phyloP scores from a whole-genome alignment of 164 flowering plant species.

The Chimonanthus salicifolius region DNA sequence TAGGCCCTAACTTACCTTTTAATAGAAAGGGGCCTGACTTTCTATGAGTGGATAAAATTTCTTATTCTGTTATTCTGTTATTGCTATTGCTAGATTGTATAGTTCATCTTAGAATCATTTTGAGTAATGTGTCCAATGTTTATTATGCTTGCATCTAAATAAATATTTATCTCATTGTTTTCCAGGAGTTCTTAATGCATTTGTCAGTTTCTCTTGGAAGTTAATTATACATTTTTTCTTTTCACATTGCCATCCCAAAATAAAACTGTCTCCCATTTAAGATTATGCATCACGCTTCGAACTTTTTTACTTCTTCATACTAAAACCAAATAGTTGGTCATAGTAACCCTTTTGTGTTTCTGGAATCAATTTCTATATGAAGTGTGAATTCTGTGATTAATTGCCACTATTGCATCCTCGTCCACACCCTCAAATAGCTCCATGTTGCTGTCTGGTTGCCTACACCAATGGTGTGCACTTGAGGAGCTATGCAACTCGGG shows the following conservation, averaged over 20 bases:
- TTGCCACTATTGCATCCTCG: not conserved
- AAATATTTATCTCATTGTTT: not conserved
- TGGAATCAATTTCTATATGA: not conserved
- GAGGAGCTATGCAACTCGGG: not conserved
- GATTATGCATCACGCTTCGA: not conserved
- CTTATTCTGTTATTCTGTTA: too few species aligned
- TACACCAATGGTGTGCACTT: not conserved
- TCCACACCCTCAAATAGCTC: not conserved
- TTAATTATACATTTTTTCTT: not conserved
- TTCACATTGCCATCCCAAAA: too few species aligned
- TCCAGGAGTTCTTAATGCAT: not conserved
- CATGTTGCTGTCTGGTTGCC: too few species aligned
- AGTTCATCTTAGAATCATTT: too few species aligned
- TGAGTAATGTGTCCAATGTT: too few species aligned
- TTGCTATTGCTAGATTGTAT: too few species aligned
- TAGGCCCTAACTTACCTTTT: too few species aligned
- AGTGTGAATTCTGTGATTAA: not conserved
- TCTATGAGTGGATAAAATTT: too few species aligned
- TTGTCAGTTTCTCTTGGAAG: not conserved
- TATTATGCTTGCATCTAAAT: not conserved
- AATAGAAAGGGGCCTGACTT: too few species aligned
- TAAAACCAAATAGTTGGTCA: not conserved
- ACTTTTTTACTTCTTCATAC: too few species aligned
- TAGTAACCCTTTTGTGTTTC: too few species aligned
- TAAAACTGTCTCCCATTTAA: not conserved